Evolutionary conservation across 345 rosid genomes (phyloP).

Genomic region (Salix exigua): DNA sequence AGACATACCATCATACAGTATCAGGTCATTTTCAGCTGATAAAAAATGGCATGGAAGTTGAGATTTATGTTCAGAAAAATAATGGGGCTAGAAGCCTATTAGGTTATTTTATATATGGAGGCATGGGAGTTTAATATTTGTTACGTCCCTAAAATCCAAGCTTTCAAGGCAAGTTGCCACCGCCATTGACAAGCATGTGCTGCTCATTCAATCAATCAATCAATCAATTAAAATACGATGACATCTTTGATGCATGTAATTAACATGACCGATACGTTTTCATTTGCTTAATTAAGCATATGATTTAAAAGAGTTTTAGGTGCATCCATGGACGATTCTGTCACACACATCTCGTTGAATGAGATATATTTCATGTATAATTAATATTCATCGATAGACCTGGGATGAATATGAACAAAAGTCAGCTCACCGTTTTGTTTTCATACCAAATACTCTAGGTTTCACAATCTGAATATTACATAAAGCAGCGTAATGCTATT

Average conservation of each 20-base stretch:
- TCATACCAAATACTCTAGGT: too few relatives aligned
- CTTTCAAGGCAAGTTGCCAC: background rate
- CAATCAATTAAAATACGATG: background rate
- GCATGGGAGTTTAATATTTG: background rate
- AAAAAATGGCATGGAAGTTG: background rate
- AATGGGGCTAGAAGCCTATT: background rate
- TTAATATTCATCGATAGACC: too few relatives aligned
- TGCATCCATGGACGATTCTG: background rate
- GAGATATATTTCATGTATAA: too few relatives aligned
- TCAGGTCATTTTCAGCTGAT: background rate
- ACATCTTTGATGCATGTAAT: too few relatives aligned
- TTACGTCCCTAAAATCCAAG: background rate
- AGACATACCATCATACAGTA: background rate
- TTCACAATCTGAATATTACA: too few relatives aligned
- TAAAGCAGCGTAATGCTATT: too few relatives aligned
- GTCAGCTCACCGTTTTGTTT: too few relatives aligned
- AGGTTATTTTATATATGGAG: background rate
- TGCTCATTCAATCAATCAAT: background rate
- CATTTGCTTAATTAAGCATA: too few relatives aligned
- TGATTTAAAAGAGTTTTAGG: too few relatives aligned
- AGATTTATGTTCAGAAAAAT: too few relatives aligned
- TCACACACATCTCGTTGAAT: background rate
- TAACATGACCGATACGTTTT: too few relatives aligned
- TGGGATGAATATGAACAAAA: too few relatives aligned
- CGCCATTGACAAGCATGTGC: background rate